Evolutionary conservation across 352 stramenopile genomes (phyloP), one percentile per base, ranked within the genome.

Genomic region (Phytopythium ostracodes): DNA sequence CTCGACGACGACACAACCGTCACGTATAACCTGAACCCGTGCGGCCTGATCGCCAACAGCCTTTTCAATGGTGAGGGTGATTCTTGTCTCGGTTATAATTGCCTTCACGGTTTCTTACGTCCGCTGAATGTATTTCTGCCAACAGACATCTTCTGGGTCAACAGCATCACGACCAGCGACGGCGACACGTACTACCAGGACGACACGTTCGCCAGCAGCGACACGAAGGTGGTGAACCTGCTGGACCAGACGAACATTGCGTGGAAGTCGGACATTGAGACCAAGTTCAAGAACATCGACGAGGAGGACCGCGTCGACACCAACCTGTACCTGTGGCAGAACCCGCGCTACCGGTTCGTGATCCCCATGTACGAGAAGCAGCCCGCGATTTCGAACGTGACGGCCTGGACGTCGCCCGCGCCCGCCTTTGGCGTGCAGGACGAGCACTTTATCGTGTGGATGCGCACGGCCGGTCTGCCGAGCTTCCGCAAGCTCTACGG

Each of bases 381-480:
- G 65, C 56, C 66, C 15, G 38, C 81, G 10, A 76, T 87, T 51
- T 67, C 78, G 15, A 95, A 95, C 66, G 78, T 85, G 76, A 95
- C 86, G 25, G 84, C 84, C 51, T 95, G 86, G 86, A 95, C 86
- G 20, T 84, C 72, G 7, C 42, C 52, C 15, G 70, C 81, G 27
- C 65, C 77, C 27, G 73, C 79, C n/a, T 93, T 73, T 59, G 96
- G 96, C 38, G 97, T 99, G 11, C 89, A 97, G 62, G 96, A 99
- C 75, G 98, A 99, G 76, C 97, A 99, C 76, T 99, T 99, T 79
- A 98, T 99, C 49, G 97, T 99, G 20, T 99, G 98, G 98, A 99
- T 99, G 98, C 85, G 97, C 40, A 98, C 94, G 20, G 98, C 98
- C 0, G 96, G 92, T 22, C 79, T 99, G n/a, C 96, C 97, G 8